Evolutionary conservation across 768 basidiomycete species (phyloP), one percentile per base, ranked within the genome.

Genomic region (Mycena venus): DNA sequence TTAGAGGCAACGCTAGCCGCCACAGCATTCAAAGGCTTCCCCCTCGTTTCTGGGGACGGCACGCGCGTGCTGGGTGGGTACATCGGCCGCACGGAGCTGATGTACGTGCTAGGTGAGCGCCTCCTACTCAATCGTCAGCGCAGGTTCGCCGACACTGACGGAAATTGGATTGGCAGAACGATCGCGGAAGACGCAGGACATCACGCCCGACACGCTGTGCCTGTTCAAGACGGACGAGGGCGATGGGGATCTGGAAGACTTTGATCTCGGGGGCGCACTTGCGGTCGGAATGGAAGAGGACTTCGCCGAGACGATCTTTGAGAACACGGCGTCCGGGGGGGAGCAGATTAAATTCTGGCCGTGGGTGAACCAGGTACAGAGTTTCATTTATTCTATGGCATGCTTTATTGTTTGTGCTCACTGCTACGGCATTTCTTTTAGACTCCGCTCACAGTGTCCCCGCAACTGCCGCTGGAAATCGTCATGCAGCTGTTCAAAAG

Each of bases 401-500:
- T 69, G 14, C 59, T 40, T 56, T 75, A n/a, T n/a, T n/a, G n/a
- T n/a, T n/a, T n/a, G n/a, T 32, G 19, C 34, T 31, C 62, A 19
- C 29, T 44, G 40, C 38, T 23, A 36, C 29, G 53, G 32, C 12
- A 29, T 72, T 34, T 76, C 42, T 61, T 19, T 61, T 81, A 99
- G 98, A 98, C 96, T 0, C 97, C 98, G 0, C 89, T 99, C 79
- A 96, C 95, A 0, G 97, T 98, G 14, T 94, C 96, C 8, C 94
- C 96, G 1, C 95, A 95, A 75, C 89, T 98, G 47, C 96, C 97
- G 0, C 86, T 99, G 51, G 98, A 99, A 82, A 96, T 99, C 67
- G 96, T 97, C 10, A 96, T 98, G 94, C 96, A 99, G 80, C 85
- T 99, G 31, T 99, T 99, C 88, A 96, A 98, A 81, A 90, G 96